Evolutionary conservation across 257 asterid genomes (phyloP).

Genomic region (Gentiana macrophylla): DNA sequence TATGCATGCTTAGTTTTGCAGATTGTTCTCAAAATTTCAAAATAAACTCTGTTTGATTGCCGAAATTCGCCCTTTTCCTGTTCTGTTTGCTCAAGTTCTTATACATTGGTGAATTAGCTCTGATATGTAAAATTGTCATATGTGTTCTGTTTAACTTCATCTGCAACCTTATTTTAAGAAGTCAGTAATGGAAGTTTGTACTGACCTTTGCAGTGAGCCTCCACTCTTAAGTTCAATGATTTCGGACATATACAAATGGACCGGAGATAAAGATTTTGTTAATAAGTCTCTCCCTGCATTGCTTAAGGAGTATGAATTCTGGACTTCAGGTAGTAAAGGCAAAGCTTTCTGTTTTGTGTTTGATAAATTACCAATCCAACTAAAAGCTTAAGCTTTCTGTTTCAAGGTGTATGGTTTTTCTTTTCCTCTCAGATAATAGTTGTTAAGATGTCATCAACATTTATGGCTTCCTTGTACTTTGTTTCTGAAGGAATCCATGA

Average conservation of each 20-base stretch:
- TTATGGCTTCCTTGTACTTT: slow-evolving; percentile 3
- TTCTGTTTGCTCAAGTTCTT: too few relatives aligned
- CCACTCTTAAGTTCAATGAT: slow-evolving; percentile 87
- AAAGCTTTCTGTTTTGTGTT: not conserved
- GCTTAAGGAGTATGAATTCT: slow-evolving; percentile 59
- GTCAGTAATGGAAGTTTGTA: not conserved
- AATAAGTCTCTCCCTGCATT: slow-evolving; percentile 64
- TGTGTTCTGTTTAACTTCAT: not conserved
- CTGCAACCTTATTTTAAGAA: not conserved
- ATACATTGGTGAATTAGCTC: too few relatives aligned
- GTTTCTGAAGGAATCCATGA: slow-evolving; percentile 49
- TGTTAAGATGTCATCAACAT: not conserved
- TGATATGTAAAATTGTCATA: too few relatives aligned
- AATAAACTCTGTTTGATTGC: not conserved
- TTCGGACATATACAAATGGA: slow-evolving; percentile 41
- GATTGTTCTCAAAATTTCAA: not conserved
- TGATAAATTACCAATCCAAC: not conserved
- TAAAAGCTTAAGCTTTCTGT: not conserved
- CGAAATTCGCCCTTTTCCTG: not conserved
- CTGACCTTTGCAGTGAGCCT: slow-evolving; percentile 56
- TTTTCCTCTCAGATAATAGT: too few relatives aligned
- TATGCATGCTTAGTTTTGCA: not conserved
- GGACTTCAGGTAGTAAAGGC: slow-evolving; percentile 60
- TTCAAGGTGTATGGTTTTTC: not conserved
- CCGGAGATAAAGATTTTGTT: slow-evolving; percentile 45